These are phyloP conservation scores for Oryza glumipatula DNA, from an alignment of 176 grass and related monocot genomes.

Conservation along the genomic window DNA sequence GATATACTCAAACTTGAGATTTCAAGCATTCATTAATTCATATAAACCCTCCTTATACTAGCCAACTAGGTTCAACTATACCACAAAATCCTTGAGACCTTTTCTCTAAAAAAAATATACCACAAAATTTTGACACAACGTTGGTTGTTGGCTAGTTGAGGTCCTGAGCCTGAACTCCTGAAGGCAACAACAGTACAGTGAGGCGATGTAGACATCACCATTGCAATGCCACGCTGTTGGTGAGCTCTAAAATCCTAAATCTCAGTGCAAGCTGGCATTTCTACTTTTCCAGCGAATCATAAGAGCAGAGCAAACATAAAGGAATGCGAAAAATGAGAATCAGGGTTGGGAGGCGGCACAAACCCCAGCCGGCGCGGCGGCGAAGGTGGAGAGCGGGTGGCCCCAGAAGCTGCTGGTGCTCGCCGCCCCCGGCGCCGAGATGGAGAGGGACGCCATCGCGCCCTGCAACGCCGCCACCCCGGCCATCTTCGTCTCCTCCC, in stretches of 20 bases:
- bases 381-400: slow-evolving; percentile 40
- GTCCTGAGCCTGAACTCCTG: not conserved
- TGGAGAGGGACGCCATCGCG: slow-evolving; percentile 48
- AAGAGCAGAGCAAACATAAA: not conserved
- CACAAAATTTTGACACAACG: not conserved
- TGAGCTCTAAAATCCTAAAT: slow-evolving; percentile 18
- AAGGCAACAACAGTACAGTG: not conserved
- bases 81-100: not conserved
- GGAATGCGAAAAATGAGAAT: not conserved
- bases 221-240: not conserved
- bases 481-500: slow-evolving; percentile 44
- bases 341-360: not conserved
- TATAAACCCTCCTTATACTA: not conserved
- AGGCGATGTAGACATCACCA: not conserved
- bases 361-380: slow-evolving; percentile 40
- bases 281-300: not conserved
- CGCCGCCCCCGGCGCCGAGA: slow-evolving; percentile 27
- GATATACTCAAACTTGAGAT: not conserved
- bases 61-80: not conserved
- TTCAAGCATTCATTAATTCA: not conserved
- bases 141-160: not conserved
- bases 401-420: slow-evolving; percentile 53
- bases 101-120: not conserved
- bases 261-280: not conserved
- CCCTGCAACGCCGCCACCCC: slow-evolving; percentile 54